Conservation (phyloP, 2,329 filamentous ascomycete species). For the Arthrobotrys sphaeroides region DNA sequence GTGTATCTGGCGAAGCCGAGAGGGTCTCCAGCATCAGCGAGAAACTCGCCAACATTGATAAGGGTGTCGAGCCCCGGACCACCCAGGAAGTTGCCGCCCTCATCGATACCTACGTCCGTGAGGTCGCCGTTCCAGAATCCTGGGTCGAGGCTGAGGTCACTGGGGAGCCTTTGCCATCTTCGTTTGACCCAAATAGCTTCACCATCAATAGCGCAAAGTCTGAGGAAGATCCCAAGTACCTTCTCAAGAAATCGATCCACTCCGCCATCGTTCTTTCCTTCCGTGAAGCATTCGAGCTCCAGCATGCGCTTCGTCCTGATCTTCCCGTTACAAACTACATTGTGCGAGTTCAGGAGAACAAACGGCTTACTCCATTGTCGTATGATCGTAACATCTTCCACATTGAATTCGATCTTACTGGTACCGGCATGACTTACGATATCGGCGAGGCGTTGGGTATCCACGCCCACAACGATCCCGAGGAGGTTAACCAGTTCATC, state of each 20-base stretch:
- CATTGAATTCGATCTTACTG: slow-evolving; percentile 95
- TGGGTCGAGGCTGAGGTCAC: slow-evolving; percentile 74
- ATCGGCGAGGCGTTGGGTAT: slow-evolving; percentile 97
- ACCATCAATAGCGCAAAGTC: slow-evolving; percentile 75
- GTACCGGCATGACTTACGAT: slow-evolving; percentile 91
- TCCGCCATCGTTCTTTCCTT: slow-evolving; percentile 88
- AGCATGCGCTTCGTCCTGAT: slow-evolving; percentile 80
- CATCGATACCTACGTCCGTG: slow-evolving; percentile 73
- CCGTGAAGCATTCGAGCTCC: slow-evolving; percentile 89
- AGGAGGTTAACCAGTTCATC: slow-evolving; percentile 84
- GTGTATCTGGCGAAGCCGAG: slow-evolving; percentile 74
- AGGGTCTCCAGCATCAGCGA: slow-evolving; percentile 62
- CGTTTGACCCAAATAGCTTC: slow-evolving; percentile 83
- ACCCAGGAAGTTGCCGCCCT: slow-evolving; percentile 63
- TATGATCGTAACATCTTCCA: slow-evolving; percentile 99
- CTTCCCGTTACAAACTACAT: slow-evolving; percentile 84
- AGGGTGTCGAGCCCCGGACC: slow-evolving; percentile 60
- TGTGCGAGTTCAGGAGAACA: slow-evolving; percentile 93
- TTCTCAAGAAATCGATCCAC: slow-evolving; percentile 80
- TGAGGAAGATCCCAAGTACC: slow-evolving; percentile 73
- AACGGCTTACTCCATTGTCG: slow-evolving; percentile 82
- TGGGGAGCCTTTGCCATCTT: slow-evolving; percentile 67
- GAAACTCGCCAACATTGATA: slow-evolving; percentile 37
- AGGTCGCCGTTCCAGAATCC: slow-evolving; percentile 78
- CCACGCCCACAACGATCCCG: slow-evolving; percentile 89